A percentile compares a stretch with the other conserved stretches of the same genome.
Evolutionary conservation across 139 green algal species (phyloP).

Genomic region (Chlamydomonas sphaeroides): DNA sequence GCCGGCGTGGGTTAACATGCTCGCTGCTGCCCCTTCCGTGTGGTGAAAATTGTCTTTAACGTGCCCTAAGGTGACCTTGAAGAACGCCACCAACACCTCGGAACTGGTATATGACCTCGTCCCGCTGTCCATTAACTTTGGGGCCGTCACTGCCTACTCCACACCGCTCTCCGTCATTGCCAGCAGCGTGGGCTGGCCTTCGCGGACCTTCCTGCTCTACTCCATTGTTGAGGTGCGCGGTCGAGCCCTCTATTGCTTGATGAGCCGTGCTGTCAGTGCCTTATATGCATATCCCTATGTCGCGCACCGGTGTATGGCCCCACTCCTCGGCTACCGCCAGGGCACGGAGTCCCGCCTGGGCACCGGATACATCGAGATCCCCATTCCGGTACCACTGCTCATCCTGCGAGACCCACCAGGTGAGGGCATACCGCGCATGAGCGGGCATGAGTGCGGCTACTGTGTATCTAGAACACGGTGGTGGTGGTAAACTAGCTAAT

Average conservation of each 20-base stretch:
- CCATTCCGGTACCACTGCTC: conserved; percentile 2
- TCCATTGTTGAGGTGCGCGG: neutral
- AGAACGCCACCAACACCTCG: neutral
- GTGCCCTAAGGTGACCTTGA: neutral
- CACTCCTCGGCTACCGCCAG: no score
- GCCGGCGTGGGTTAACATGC: no score
- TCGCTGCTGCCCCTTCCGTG: no score
- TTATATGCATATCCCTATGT: no score
- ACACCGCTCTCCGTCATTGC: neutral
- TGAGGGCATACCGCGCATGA: no score
- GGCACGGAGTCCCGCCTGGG: neutral
- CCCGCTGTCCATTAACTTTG: neutral
- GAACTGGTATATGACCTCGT: neutral
- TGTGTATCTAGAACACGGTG: no score
- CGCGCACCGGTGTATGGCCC: no score
- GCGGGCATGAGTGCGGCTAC: no score
- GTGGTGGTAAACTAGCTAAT: no score
- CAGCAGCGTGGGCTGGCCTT: neutral
- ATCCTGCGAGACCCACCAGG: conserved; percentile 1
- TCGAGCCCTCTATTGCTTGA: no score
- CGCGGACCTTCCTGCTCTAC: neutral
- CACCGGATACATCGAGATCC: conserved; percentile 2
- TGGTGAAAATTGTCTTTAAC: no score
- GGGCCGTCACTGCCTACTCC: neutral
- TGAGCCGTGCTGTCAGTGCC: no score